Evolutionary conservation across 1,284 basidiomycete genomes (phyloP).

Genomic region (Papiliotrema terrestris): DNA sequence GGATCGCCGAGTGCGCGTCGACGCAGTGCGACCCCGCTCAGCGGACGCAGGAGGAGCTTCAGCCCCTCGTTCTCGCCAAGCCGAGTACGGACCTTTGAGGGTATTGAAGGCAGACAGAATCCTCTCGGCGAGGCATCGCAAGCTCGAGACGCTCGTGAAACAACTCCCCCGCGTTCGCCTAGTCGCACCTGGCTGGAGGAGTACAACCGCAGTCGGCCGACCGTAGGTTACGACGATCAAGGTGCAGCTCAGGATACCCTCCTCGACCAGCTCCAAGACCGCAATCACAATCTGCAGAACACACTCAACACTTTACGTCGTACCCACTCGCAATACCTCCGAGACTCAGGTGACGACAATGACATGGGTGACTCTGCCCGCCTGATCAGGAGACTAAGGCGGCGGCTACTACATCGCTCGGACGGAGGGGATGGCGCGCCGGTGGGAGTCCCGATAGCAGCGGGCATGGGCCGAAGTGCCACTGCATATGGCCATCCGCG

Average conservation of each 20-base stretch:
- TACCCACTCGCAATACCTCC: too few relatives aligned
- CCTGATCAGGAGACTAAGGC: too few relatives aligned
- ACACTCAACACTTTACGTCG: too few relatives aligned
- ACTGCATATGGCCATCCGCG: background rate
- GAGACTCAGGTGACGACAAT: too few relatives aligned
- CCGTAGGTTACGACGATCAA: background rate
- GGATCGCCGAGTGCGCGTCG: too few relatives aligned
- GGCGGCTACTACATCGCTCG: background rate
- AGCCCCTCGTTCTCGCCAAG: background rate
- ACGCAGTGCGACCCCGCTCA: too few relatives aligned
- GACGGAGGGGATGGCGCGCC: background rate
- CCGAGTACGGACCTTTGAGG: background rate
- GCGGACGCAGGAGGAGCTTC: background rate
- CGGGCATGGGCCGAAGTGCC: background rate
- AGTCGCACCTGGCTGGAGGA: conserved; percentile 15
- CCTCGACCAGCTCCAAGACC: too few relatives aligned
- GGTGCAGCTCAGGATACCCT: background rate
- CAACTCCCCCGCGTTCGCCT: conserved; percentile 1
- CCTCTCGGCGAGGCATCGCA: too few relatives aligned
- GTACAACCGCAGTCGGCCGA: background rate
- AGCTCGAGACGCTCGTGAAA: background rate
- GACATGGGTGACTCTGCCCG: too few relatives aligned
- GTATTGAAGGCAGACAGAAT: background rate
- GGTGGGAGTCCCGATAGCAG: background rate
- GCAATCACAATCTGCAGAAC: too few relatives aligned